Conservation (phyloP, 495 filamentous ascomycete species). For the Friedmanniomyces simplex region DNA sequence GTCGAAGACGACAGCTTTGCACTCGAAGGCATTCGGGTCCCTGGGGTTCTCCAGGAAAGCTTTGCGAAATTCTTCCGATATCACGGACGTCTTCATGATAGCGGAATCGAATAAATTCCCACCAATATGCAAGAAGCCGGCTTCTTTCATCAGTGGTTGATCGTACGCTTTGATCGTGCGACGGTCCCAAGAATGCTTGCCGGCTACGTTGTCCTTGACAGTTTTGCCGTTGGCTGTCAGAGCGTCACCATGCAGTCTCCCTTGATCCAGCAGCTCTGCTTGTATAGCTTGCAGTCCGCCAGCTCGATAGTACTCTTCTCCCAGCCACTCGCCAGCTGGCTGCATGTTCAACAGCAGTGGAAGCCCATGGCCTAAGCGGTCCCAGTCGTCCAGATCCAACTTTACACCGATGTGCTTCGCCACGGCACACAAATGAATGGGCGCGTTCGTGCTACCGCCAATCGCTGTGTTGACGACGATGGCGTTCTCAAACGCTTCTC, state of each 20-base stretch:
- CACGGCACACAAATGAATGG: constrained; percentile 46
- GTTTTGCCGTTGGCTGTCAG: constrained; percentile 29
- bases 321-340: constrained; percentile 42
- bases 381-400: constrained; percentile 45
- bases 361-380: constrained; percentile 38
- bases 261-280: constrained; percentile 41
- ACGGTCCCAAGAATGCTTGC: constrained; percentile 18
- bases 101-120: constrained; percentile 45
- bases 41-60: constrained; percentile 40
- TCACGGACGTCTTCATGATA: constrained; percentile 49
- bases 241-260: constrained; percentile 32
- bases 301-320: constrained; percentile 45
- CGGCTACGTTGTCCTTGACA: constrained; percentile 7
- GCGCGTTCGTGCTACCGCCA: constrained; percentile 47
- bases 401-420: constrained; percentile 45
- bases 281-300: constrained; percentile 46
- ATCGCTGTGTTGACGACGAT: constrained; percentile 45
- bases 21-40: constrained; percentile 44
- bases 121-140: constrained; percentile 42
- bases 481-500: constrained; percentile 46
- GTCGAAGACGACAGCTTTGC: constrained; percentile 42
- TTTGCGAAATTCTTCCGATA: constrained; percentile 39
- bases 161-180: constrained; percentile 36
- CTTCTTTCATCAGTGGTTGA: constrained; percentile 39
- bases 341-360: constrained; percentile 47